Base-by-base conservation (phyloP, 768 basidiomycete species). In the Lactifluus echinatus region DNA sequence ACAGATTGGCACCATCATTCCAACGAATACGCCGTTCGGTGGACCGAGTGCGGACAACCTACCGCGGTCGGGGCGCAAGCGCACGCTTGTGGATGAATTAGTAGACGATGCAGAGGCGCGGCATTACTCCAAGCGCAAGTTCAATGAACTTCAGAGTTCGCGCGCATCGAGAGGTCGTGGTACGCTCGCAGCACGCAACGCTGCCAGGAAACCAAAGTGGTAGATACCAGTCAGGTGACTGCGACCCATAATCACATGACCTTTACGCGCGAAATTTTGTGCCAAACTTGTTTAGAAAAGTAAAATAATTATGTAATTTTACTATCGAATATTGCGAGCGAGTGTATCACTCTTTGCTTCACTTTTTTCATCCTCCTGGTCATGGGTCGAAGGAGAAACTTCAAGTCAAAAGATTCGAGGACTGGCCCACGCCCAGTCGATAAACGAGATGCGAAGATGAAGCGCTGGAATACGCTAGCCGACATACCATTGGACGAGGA, bases 91-190 rank as follows among this genome's bases (percentile, higher is more conserved):
- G 23, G 91, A 93, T 60, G 93, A 94, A 65, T 76, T 95, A 34
- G 82, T 94, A 50, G 89, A 89, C 64, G 92, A 94, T 72, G 84
- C 89, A 2, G 88, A 93, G 70, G 81, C 89, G 26, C 83, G 82
- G 68, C 78, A 84, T 59, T 93, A 93, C 67, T 87, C 93, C n/a
- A 93, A 93, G 74, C 83, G 80, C 74, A 94, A 94, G 73, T 93
- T 92, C 71, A 80, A 81, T 60, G 87, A 90, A 51, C 71, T 93
- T 46, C 85, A 90, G 71, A 67, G 70, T 5, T 79, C 82, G 42
- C 78, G 85, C 64, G 84, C 80, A 19, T 82, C 82, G 15, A 82
- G 74, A 65, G 89, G 90, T 8, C 79, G 78, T 62, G 83, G 83
- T 50, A 91, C 87, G 0, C 71, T 86, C n/a, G 76, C 75, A 24